A percentile compares a stretch with the other conserved stretches of the same genome.
Evolutionary conservation across 352 stramenopile genomes (phyloP).

Genomic region (Detonula confervacea): DNA sequence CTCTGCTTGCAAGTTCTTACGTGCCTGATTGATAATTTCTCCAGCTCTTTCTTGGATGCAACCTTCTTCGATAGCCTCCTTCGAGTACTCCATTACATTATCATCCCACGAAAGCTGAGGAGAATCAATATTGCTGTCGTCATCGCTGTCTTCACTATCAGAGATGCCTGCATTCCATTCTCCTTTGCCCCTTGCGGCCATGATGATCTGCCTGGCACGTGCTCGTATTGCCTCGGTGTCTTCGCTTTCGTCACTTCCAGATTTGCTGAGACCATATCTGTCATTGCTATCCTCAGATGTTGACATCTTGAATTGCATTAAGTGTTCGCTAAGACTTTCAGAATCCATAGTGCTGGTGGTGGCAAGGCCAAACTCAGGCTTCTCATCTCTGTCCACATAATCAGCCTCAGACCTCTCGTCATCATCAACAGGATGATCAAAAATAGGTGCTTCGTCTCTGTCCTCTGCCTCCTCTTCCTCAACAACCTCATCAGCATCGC

Average conservation of each 20-base stretch:
- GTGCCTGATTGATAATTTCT: conserved; percentile 27
- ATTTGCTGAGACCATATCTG: conserved; percentile 1
- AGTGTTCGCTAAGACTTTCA: neutral
- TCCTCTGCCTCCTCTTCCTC: conserved; percentile 1
- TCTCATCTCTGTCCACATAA: neutral
- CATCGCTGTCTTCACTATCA: conserved; percentile 5
- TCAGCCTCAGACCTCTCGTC: neutral
- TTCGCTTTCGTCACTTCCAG: neutral
- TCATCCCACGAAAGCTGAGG: neutral
- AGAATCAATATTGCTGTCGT: neutral
- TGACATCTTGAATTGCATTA: neutral
- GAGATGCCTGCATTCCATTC: neutral
- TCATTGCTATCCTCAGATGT: neutral
- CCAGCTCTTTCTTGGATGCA: conserved; percentile 14
- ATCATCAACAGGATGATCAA: neutral
- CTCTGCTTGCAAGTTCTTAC: conserved; percentile 16
- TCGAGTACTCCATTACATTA: neutral
- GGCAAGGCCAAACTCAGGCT: too few species aligned
- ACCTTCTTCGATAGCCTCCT: neutral
- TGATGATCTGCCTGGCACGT: conserved; percentile 11
- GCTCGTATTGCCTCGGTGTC: conserved; percentile 7
- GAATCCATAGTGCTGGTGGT: neutral
- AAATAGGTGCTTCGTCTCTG: neutral
- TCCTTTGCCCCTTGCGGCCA: conserved; percentile 5
- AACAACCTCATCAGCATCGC: conserved; percentile 3